Evolutionary conservation across 75 land plant species (phyloP).

Genomic region (Ceratopteris richardii): DNA sequence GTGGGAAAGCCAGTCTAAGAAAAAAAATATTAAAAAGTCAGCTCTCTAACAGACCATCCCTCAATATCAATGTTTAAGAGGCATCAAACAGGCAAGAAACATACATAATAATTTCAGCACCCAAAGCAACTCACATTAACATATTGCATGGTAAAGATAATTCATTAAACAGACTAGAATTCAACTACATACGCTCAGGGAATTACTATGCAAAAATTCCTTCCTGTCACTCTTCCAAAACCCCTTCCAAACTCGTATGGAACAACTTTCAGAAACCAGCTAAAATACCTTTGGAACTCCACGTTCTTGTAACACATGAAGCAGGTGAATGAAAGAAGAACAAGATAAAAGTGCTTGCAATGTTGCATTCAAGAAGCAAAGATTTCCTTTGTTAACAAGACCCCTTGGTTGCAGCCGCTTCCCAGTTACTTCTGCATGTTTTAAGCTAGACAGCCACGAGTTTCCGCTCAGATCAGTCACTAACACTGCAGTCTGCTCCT

Average conservation of each 20-base stretch:
- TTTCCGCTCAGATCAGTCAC: conserved; percentile 7
- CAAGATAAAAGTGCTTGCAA: conserved; percentile 90
- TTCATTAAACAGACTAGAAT: no score
- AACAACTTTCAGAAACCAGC: no score
- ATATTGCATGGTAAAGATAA: no score
- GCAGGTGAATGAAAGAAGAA: conserved; percentile 74
- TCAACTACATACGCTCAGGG: no score
- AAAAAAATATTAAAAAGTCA: no score
- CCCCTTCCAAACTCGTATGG: no score
- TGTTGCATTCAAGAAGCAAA: conserved; percentile 90
- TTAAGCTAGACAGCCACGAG: not conserved
- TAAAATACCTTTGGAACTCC: conserved; percentile 75
- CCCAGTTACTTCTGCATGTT: not conserved
- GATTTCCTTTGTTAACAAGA: conserved; percentile 76
- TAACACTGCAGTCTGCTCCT: not conserved
- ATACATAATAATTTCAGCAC: no score
- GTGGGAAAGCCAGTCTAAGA: conserved; percentile 68
- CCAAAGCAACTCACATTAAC: no score
- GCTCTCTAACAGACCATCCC: not conserved
- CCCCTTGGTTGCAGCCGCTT: conserved; percentile 57
- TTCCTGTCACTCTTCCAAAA: no score
- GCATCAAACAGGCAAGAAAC: no score
- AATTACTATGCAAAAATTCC: no score
- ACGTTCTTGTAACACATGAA: conserved; percentile 43
- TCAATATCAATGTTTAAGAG: no score